Percentiles rank a stretch among this genome's conserved stretches.
Conservation (phyloP, 192 early-diverging fungal species). For the Coemansia sp. region DNA sequence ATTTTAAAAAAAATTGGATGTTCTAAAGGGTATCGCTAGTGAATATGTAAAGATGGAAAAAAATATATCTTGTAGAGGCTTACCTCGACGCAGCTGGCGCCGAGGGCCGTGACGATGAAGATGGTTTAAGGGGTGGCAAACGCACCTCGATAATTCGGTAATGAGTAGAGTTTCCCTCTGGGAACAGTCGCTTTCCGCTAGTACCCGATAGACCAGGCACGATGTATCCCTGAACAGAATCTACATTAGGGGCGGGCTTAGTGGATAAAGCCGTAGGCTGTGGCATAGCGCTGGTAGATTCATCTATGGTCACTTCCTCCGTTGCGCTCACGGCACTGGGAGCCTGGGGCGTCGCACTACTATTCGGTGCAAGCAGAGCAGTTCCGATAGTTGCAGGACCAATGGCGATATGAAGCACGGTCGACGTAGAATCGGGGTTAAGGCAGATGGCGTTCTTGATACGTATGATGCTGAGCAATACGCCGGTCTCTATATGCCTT, state of each 20-base stretch:
- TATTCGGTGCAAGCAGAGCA: neutral
- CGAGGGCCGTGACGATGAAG: slow-evolving; percentile 4
- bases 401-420: slow-evolving; percentile 41
- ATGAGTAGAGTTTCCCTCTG: slow-evolving; percentile 33
- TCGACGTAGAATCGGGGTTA: slow-evolving; percentile 47
- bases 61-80: neutral
- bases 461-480: slow-evolving; percentile 55
- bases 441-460: slow-evolving; percentile 39
- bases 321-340: neutral
- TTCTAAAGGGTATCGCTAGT: neutral
- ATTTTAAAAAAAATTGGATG: neutral
- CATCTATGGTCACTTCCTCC: neutral
- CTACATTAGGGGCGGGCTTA: neutral
- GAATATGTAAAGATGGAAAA: neutral
- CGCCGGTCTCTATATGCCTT: slow-evolving; percentile 77
- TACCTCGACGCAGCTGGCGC: neutral
- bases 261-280: neutral
- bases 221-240: slow-evolving; percentile 8
- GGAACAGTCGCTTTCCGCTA: slow-evolving; percentile 36
- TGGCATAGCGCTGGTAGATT: neutral
- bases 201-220: slow-evolving; percentile 45
- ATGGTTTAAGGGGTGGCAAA: slow-evolving; percentile 38
- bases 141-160: slow-evolving; percentile 51
- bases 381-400: slow-evolving; percentile 17
- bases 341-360: neutral